Percentiles rank a stretch among this genome's conserved stretches.
phyloP scores from a whole-genome alignment of 805 yeast genomes.

The Kodamaea leandrae region DNA sequence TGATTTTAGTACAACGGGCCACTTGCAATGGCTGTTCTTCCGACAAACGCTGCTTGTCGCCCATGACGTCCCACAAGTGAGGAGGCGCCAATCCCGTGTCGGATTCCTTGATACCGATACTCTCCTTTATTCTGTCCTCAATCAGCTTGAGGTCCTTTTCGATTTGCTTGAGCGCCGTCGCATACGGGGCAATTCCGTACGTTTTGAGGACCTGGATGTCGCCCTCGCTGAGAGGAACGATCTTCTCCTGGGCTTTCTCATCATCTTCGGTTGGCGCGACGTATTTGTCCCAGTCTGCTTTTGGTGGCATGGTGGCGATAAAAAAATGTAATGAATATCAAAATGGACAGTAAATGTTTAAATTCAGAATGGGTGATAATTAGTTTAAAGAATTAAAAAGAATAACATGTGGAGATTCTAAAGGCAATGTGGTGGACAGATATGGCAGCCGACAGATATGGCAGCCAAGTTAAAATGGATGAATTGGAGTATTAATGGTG shows the following conservation, averaged over 20 bases:
- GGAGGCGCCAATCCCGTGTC: conserved; percentile 98
- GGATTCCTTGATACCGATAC: conserved; percentile 89
- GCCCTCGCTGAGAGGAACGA: conserved; percentile 87
- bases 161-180: conserved; percentile 69
- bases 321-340: too few species aligned
- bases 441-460: too few species aligned
- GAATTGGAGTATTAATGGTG: too few species aligned
- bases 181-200: conserved; percentile 97
- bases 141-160: conserved; percentile 85
- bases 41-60: conserved; percentile 88
- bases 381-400: too few species aligned
- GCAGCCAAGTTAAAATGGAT: too few species aligned
- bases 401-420: too few species aligned
- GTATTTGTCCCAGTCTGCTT: conserved; percentile 98
- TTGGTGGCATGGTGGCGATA: conserved; percentile 73
- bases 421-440: too few species aligned
- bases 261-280: conserved; percentile 79
- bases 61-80: conserved; percentile 95
- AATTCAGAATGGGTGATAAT: too few species aligned
- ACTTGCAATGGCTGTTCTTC: conserved; percentile 97
- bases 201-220: conserved; percentile 97
- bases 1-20: conserved; percentile 97
- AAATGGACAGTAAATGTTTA: too few species aligned
- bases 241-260: conserved; percentile 63
- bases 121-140: conserved; percentile 87